These are phyloP conservation scores for Phaeosphaeriaceae sp. DNA, from an alignment of 2,329 filamentous ascomycete genomes.

Conservation along the genomic window DNA sequence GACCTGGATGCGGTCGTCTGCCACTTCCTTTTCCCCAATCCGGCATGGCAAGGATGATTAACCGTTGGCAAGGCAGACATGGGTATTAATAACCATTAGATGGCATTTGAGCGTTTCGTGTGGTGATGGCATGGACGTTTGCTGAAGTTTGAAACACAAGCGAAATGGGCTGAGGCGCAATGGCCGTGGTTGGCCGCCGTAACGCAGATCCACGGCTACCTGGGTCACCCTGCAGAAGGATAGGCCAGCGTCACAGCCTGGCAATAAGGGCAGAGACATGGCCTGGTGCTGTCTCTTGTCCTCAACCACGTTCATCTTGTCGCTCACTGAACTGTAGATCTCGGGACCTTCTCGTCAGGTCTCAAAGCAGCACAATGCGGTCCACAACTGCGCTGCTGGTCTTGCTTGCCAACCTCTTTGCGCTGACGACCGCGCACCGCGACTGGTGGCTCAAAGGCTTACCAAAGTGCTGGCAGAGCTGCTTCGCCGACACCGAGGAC, in stretches of 20 bases:
- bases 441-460: conserved; percentile 28
- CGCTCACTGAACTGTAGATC: not conserved
- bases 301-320: not conserved
- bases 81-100: not conserved
- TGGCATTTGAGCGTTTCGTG: not conserved
- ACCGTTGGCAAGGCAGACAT: not conserved
- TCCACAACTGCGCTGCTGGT: conserved; percentile 4
- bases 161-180: conserved; percentile 4
- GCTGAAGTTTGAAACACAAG: conserved; percentile 15
- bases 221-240: not conserved
- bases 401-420: conserved; percentile 8
- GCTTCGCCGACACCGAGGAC: conserved; percentile 19
- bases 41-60: not conserved
- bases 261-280: not conserved
- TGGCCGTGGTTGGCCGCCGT: conserved; percentile 8
- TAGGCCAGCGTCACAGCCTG: not conserved
- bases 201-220: conserved; percentile 1
- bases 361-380: conserved; percentile 4
- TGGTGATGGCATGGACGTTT: not conserved
- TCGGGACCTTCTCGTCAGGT: conserved; percentile 1
- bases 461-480: conserved; percentile 29
- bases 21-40: not conserved
- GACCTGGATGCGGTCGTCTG: not conserved
- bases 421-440: conserved; percentile 7
- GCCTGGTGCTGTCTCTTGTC: too few species aligned